Evolutionary conservation across 2,329 filamentous ascomycete species (phyloP).

Genomic region (Bisporella sp.): DNA sequence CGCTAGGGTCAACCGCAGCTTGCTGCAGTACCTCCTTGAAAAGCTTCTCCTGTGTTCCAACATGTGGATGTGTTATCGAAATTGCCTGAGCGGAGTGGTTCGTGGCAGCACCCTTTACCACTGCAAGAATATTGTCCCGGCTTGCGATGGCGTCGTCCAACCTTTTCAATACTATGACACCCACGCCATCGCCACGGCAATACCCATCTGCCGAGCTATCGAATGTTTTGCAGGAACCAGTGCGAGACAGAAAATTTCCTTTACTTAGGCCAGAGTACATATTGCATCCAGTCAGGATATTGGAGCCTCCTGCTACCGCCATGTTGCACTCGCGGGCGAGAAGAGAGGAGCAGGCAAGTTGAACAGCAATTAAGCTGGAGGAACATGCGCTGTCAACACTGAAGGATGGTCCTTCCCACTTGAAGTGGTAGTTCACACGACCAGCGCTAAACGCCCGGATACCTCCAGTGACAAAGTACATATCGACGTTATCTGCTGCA

Average conservation of each 20-base stretch:
- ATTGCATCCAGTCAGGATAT: conserved; percentile 12
- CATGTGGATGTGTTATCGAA: conserved; percentile 77
- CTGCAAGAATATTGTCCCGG: conserved; percentile 38
- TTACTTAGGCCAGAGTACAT: conserved; percentile 20
- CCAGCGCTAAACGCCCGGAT: conserved; percentile 19
- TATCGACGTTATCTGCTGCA: conserved; percentile 9
- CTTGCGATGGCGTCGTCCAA: conserved; percentile 41
- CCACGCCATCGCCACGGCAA: conserved; percentile 42
- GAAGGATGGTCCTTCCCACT: conserved; percentile 31
- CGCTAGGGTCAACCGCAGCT: conserved; percentile 64
- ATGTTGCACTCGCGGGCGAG: conserved; percentile 13
- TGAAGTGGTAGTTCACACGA: conserved; percentile 31
- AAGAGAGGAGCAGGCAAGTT: conserved; percentile 17
- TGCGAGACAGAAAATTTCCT: conserved; percentile 17
- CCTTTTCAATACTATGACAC: conserved; percentile 39
- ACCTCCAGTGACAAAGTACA: conserved; percentile 14
- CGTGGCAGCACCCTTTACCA: conserved; percentile 63
- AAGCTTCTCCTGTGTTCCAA: conserved; percentile 62
- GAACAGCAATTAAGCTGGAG: conserved; percentile 25
- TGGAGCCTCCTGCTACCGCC: conserved; percentile 14
- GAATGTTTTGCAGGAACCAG: conserved; percentile 45
- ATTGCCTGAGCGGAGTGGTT: conserved; percentile 77
- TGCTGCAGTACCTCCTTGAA: conserved; percentile 63
- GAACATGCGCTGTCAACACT: conserved; percentile 33
- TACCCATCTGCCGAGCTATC: conserved; percentile 43